Base-by-base conservation (phyloP, 805 yeast genomes). In the Ogataea nitratoaversa region DNA sequence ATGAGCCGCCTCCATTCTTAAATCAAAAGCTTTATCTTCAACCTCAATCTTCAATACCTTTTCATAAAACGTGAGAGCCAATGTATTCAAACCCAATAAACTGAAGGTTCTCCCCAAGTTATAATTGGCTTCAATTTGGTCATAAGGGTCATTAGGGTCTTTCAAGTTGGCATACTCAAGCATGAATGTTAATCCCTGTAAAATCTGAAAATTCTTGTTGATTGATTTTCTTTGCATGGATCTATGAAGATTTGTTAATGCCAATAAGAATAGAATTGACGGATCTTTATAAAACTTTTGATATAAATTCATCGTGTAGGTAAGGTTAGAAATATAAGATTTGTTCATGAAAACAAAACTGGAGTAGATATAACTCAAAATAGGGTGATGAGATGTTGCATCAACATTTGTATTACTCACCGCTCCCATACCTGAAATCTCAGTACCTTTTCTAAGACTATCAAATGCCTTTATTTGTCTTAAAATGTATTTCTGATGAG, bases 381-480 rank as follows among this genome's bases (percentile, higher is more conserved):
- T 67, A 42, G 91, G 67, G 44, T 88, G 82, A 3, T 91, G 85
- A 42, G 76, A 70, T 3, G 58, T 39, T 0, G 52, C 47, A 36
- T 67, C 70, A 20, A 76, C 68, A n/a, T 68, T 63, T 44, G 71
- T 74, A 32, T 81, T 78, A 0, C 77, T 67, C 11, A 87, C 72
- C 4, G 81, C 81, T 0, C 96, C 93, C 70, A 86, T 87, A 1
- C 97, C 97, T 2, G 76, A 65, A 16, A 88, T 76, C 11, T 71
- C 70, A 32, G 71, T 74, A 8, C 69, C 62, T 8, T 66, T 68
- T 23, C 78, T 71, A 13, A 83, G 54, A 2, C 93, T 76, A 58
- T 93, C 99, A 57, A 77, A 80, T 0, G 96, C 95, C 57, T 91
- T 93, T 48, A 91, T 69, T 52, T 90, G 97, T 50, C 99, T 78